phyloP scores from a whole-genome alignment of 2,329 filamentous ascomycete genomes.

The Exophiala viscosa region DNA sequence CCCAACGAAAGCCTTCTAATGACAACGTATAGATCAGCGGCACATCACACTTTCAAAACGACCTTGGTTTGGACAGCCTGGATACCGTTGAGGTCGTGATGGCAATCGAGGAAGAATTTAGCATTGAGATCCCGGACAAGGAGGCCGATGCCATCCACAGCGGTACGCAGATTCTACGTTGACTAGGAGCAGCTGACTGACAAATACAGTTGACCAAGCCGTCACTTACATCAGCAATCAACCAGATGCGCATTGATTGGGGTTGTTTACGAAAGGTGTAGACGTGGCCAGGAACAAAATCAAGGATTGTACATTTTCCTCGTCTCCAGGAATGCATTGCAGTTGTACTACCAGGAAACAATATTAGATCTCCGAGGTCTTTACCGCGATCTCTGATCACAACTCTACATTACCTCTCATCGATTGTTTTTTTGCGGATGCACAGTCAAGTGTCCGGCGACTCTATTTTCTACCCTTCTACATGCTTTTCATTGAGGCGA shows the following conservation, averaged over 20 bases:
- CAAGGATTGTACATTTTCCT: conserved; percentile 24
- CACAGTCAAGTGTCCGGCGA: too few species aligned
- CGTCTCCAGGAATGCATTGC: conserved; percentile 16
- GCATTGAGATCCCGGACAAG: conserved; percentile 98
- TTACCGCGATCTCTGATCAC: conserved; percentile 19
- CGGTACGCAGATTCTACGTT: conserved; percentile 57
- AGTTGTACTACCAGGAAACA: conserved; percentile 25
- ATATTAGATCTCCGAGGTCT: conserved; percentile 22
- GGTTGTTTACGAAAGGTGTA: conserved; percentile 5
- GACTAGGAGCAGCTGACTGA: conserved; percentile 26
- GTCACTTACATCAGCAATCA: conserved; percentile 91
- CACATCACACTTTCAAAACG: conserved; percentile 88
- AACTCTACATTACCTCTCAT: not conserved
- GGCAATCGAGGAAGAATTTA: conserved; percentile 96
- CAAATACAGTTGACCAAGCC: conserved; percentile 75
- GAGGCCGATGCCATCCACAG: conserved; percentile 92
- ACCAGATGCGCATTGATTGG: conserved; percentile 60
- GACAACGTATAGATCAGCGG: conserved; percentile 66
- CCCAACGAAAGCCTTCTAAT: conserved; percentile 24
- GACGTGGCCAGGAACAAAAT: conserved; percentile 17
- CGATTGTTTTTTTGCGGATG: too few species aligned
- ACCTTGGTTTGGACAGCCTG: conserved; percentile 93
- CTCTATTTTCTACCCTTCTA: not conserved
- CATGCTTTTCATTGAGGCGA: too few species aligned
- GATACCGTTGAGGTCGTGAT: conserved; percentile 99